phyloP scores from a whole-genome alignment of 352 stramenopile species.

The Hyaloperonospora arabidopsidis region DNA sequence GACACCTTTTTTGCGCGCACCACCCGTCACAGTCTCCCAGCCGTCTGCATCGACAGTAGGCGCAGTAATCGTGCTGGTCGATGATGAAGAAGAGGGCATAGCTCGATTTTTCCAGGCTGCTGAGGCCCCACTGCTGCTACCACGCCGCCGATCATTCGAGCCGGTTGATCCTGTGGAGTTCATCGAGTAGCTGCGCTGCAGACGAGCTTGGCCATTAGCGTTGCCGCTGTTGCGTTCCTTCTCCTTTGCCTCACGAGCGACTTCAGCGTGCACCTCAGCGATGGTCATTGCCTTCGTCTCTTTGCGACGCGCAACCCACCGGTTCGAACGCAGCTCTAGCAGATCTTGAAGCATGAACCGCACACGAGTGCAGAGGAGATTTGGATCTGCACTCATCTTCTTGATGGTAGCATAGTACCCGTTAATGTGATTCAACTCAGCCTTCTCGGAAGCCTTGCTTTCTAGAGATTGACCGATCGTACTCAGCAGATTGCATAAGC shows the following conservation, averaged over 20 bases:
- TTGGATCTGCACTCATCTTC: constrained; percentile 54
- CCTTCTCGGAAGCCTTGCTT: constrained; percentile 36
- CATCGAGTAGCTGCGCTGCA: constrained; percentile 63
- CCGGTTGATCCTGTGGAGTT: constrained; percentile 24
- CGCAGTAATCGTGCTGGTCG: constrained; percentile 11
- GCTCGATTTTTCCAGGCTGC: constrained; percentile 58
- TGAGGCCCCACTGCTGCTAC: constrained; percentile 37
- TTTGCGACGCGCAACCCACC: constrained; percentile 66
- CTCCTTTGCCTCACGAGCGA: constrained; percentile 56
- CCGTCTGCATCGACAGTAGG: constrained; percentile 46
- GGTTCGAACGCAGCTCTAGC: constrained; percentile 68
- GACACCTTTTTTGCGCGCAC: constrained; percentile 42
- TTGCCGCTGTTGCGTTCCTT: constrained; percentile 49
- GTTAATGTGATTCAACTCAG: constrained; percentile 48
- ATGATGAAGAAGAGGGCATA: constrained; percentile 7
- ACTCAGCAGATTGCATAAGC: constrained; percentile 90
- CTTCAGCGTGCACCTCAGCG: constrained; percentile 68
- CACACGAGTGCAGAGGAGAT: constrained; percentile 66
- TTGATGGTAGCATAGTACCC: constrained; percentile 67
- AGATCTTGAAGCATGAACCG: constrained; percentile 82
- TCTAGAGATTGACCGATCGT: constrained; percentile 90
- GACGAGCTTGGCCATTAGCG: constrained; percentile 25
- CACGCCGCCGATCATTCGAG: constrained; percentile 37
- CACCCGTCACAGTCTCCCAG: constrained; percentile 61
- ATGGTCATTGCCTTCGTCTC: constrained; percentile 83